Conservation (phyloP, 441 rosid genomes). For the Mallotus repandus region DNA sequence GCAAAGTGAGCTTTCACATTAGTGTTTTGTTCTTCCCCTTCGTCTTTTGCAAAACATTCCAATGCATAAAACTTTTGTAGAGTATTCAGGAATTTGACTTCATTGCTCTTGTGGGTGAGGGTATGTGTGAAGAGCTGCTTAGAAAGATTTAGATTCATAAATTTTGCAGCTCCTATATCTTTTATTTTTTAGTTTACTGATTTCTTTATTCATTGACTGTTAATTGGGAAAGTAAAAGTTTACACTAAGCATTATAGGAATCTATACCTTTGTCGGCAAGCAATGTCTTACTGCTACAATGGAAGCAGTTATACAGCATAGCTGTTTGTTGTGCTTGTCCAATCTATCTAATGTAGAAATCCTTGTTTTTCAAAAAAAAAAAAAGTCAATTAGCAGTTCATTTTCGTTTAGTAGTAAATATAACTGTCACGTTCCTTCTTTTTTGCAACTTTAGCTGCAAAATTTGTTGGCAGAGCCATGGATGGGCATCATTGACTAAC, state of each 20-base stretch:
- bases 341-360: not conserved
- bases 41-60: not conserved
- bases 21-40: not conserved
- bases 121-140: no score
- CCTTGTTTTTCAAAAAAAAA: not conserved
- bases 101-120: not conserved
- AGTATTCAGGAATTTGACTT: not conserved
- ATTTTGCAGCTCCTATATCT: not conserved
- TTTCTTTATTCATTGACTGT: not conserved
- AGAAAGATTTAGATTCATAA: not conserved
- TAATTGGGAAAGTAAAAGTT: no score
- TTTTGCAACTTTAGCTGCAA: no score
- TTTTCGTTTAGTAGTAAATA: no score
- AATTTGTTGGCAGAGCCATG: no score
- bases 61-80: not conserved
- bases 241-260: not conserved
- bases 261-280: not conserved
- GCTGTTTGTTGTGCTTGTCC: not conserved
- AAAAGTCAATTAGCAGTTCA: not conserved
- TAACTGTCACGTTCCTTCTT: no score
- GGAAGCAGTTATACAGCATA: not conserved
- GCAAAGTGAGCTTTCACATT: conserved; percentile 53
- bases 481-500: no score
- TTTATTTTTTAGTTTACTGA: not conserved
- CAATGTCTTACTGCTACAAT: not conserved